Percentiles rank a stretch among this genome's conserved stretches.
Evolutionary conservation across 164 flowering plant species (phyloP).

Genomic region (Berberis thunbergii): DNA sequence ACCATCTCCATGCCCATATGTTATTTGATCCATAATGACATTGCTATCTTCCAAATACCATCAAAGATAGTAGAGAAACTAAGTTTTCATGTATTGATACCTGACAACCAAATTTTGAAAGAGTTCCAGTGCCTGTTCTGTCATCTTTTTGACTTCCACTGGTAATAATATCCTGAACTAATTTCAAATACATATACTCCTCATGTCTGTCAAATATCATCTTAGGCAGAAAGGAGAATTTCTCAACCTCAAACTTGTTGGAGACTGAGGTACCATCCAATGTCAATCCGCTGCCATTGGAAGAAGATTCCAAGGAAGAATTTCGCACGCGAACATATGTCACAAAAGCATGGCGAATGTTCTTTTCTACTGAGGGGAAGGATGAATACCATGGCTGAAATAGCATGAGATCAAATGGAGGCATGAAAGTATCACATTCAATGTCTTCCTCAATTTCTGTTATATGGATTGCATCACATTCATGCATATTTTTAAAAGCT

Average conservation of each 20-base stretch:
- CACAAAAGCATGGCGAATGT: constrained; percentile 46
- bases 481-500: constrained; percentile 47
- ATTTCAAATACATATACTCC: constrained; percentile 54
- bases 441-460: constrained; percentile 63
- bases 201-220: constrained; percentile 73
- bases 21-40: too few relatives aligned
- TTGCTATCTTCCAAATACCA: too few relatives aligned
- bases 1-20: too few relatives aligned
- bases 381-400: constrained; percentile 86
- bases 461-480: constrained; percentile 79
- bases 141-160: constrained; percentile 64
- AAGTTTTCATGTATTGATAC: constrained; percentile 18
- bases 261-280: constrained; percentile 20
- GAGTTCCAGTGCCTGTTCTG: constrained; percentile 85
- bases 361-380: constrained; percentile 57
- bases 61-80: too few relatives aligned
- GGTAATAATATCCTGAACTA: constrained; percentile 71
- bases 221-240: constrained; percentile 66
- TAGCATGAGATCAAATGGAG: constrained; percentile 46
- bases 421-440: constrained; percentile 87
- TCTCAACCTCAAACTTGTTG: constrained; percentile 35
- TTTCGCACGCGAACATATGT: constrained; percentile 71
- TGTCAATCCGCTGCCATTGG: constrained; percentile 18
- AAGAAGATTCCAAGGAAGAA: constrained; percentile 22
- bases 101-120: constrained; percentile 98